phyloP scores from a whole-genome alignment of 2,329 filamentous ascomycete genomes.

The Chaetomiaceae sp. region DNA sequence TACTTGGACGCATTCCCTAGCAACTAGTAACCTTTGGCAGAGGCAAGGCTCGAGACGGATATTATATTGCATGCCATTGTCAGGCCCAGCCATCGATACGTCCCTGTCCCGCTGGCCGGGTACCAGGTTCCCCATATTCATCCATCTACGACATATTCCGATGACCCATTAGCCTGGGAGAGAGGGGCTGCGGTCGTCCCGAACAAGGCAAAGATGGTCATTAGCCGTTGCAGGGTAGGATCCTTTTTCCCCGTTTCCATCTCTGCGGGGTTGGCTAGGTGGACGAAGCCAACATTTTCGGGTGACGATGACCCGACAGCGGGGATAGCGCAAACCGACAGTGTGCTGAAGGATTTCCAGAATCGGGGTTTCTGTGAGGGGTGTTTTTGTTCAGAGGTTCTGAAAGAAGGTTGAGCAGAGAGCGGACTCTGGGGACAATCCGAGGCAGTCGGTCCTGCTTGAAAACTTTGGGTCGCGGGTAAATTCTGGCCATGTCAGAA shows the following conservation, averaged over 20 bases:
- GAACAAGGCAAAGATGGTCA: constrained; percentile 13
- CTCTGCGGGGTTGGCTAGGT: constrained; percentile 14
- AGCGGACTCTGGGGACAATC: no score
- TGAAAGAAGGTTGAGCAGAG: no score
- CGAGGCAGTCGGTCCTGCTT: no score
- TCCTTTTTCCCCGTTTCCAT: background rate
- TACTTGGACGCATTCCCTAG: no score
- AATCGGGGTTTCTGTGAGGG: background rate
- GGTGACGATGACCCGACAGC: constrained; percentile 13
- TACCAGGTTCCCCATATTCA: constrained; percentile 1
- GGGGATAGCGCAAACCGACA: background rate
- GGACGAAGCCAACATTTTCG: background rate
- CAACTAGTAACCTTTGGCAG: background rate
- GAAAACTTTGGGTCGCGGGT: no score
- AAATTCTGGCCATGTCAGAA: no score
- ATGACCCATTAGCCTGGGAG: constrained; percentile 11
- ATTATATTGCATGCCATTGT: background rate
- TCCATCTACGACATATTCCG: constrained; percentile 1
- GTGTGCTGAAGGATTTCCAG: background rate
- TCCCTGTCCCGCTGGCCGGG: background rate
- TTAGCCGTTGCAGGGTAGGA: constrained; percentile 14
- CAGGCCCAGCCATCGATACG: background rate
- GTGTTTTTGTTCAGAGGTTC: no score
- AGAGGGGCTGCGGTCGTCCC: constrained; percentile 6
- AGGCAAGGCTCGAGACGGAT: background rate